A percentile compares a stretch with the other conserved stretches of the same genome.
phyloP scores from a whole-genome alignment of 768 basidiomycete species.

The Fibroporia radiculosa region DNA sequence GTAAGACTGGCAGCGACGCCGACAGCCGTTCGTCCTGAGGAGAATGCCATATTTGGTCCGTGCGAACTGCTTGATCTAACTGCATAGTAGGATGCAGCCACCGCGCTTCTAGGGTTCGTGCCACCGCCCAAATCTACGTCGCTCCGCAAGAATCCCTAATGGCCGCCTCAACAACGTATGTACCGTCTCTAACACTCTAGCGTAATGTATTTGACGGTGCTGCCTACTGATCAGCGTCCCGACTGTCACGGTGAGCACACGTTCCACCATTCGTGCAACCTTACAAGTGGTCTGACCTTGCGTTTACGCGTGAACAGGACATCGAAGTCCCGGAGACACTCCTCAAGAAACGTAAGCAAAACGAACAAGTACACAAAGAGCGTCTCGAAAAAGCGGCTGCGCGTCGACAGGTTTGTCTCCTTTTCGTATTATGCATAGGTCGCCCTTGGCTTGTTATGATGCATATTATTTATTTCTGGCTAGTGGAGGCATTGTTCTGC shows the following conservation, averaged over 20 bases:
- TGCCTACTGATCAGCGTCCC: slow-evolving; percentile 30
- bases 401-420: slow-evolving; percentile 75
- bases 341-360: slow-evolving; percentile 99
- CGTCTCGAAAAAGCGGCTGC: slow-evolving; percentile 75
- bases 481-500: slow-evolving; percentile 47
- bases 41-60: slow-evolving; percentile 5
- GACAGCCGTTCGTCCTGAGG: no score
- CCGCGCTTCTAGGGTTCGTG: slow-evolving; percentile 17
- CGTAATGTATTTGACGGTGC: no score
- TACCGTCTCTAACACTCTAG: slow-evolving; percentile 10
- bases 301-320: slow-evolving; percentile 38
- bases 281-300: background rate
- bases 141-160: slow-evolving; percentile 34
- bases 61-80: slow-evolving; percentile 16
- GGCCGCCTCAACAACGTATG: slow-evolving; percentile 48
- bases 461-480: slow-evolving; percentile 76
- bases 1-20: no score
- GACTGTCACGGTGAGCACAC: slow-evolving; percentile 35
- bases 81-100: slow-evolving; percentile 30
- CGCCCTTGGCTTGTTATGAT: slow-evolving; percentile 50
- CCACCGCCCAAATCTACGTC: slow-evolving; percentile 19
- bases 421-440: background rate
- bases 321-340: slow-evolving; percentile 99
- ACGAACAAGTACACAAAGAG: slow-evolving; percentile 93
- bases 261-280: slow-evolving; percentile 4